phyloP scores from a whole-genome alignment of 768 basidiomycete species.

The Lyophyllum decastes region DNA sequence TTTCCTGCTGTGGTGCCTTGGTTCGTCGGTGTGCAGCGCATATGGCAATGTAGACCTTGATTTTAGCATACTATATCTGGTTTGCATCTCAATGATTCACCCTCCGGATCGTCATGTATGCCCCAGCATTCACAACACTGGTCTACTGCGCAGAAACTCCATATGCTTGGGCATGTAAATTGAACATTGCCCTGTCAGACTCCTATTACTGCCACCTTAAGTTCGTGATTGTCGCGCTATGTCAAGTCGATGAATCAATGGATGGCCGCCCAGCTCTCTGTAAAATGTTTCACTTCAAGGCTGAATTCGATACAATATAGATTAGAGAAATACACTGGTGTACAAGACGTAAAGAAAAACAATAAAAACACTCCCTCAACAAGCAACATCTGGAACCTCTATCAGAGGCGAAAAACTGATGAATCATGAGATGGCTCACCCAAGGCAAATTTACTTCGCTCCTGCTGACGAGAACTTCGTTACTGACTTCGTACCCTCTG shows the following conservation, averaged over 20 bases:
- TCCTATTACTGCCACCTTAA: too few relatives aligned
- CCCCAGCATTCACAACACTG: too few relatives aligned
- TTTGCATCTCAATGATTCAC: not conserved
- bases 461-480: conserved; percentile 84
- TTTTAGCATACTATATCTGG: conserved; percentile 2
- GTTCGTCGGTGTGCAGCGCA: conserved; percentile 15
- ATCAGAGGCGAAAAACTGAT: not conserved
- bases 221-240: not conserved
- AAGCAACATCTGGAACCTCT: not conserved
- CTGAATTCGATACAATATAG: conserved; percentile 14
- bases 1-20: conserved; percentile 28
- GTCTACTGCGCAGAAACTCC: too few relatives aligned
- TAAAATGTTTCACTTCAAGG: not conserved
- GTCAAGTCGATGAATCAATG: too few relatives aligned
- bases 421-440: conserved; percentile 1
- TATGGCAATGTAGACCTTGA: not conserved
- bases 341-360: conserved; percentile 28
- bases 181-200: too few relatives aligned
- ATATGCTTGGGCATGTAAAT: too few relatives aligned
- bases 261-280: too few relatives aligned
- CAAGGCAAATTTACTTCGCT: conserved; percentile 55
- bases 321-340: conserved; percentile 36
- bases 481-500: conserved; percentile 92
- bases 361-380: conserved; percentile 12
- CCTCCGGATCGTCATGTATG: too few relatives aligned